Base-by-base conservation (phyloP, 2,329 filamentous ascomycete genomes). In the Xylaria sp. region DNA sequence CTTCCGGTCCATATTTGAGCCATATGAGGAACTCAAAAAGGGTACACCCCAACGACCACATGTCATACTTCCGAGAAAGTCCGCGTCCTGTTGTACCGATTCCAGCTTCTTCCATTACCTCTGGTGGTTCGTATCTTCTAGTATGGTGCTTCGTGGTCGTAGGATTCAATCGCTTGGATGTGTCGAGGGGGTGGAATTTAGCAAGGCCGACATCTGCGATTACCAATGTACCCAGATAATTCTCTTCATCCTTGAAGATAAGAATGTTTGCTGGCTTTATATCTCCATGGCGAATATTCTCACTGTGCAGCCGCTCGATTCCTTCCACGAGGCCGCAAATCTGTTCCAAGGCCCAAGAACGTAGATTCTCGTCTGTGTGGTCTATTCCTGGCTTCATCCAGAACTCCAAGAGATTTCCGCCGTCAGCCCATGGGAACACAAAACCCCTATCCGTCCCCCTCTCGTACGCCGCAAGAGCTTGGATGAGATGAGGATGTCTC, bases 241-340 rank as follows among this genome's bases (percentile, higher is more conserved):
- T 9, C 15, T 7, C 15, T 25, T 1, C 9, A 6, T 15, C 25
- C 23, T 34, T 15, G 25, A 63, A 48, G 25, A 63, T 37, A 15
- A 65, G n/a, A 34, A 65, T 65, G 34, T 65, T 65, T 12, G 10
- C 9, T 39, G 62, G 62, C 15, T 58, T 65, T n/a, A 65, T 65
- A 44, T 65, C 62, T 12, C 63, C 63, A 12, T 60, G 63, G 2
- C 56, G 56, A 25, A 46, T 34, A 3, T 15, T 9, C 1, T 6
- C 31, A 7, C 4, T 25, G 15, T 65, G 63, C 3, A 65, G 55
- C n/a, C 2, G 13, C 18, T 13, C 1, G 15, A 65, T 65, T 7
- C 34, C 63, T n/a, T 60, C 37, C 28, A 50, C 56, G 1, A 65
- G 34, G 48, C 63, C 63, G 1, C 6, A 10, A 1, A 65, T 46